Base-by-base conservation (phyloP, 2,329 filamentous ascomycete genomes). In the Aspergillus latus region DNA sequence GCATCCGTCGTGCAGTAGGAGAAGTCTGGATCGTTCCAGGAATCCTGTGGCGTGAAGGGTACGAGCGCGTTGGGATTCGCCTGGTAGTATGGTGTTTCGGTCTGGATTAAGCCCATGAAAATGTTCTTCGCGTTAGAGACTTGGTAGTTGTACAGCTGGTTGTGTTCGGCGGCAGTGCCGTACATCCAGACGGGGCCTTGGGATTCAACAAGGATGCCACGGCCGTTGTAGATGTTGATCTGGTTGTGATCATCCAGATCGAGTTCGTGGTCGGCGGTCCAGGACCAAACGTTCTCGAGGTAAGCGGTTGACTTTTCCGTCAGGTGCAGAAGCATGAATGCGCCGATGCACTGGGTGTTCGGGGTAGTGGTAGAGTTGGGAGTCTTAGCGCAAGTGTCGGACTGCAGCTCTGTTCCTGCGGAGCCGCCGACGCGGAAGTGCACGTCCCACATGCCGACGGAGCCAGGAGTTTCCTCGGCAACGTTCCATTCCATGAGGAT, bases 401-500 rank as follows among this genome's bases (percentile, higher is more conserved):
- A 88, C 75, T 95, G 90, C 13, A 97, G 83, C 62, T 89, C 76
- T 29, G 92, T 95, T 58, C 93, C 93, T 4, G 89, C 87, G 54
- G 88, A 87, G 44, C 94, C 94, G 66, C 92, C 93, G 65, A 99
- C 84, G 68, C 94, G 90, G 77, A 94, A 88, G 79, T 99, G 94
- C n/a, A 92, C 87, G 68, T 99, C 94, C 90, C 92, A 99, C 75
- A 97, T 86, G 60, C 86, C 93, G 16, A 86, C 87, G 1, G 85
- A 83, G 46, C 90, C 92, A 56, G 87, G 82, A 5, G 68, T 65
- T 26, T 70, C 54, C 37, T 85, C 88, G 43, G 84, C 85, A 42
- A 96, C 79, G 75, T 97, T 97, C 89, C 91, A 97, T 73, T 97
- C 84, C 77, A 97, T 86, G 70, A 97, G 83, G 68, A 96, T 90